Percentiles rank a stretch among this genome's conserved stretches.
Evolutionary conservation across 805 yeast species (phyloP).

Genomic region (Saccharomycodes ludwigii): DNA sequence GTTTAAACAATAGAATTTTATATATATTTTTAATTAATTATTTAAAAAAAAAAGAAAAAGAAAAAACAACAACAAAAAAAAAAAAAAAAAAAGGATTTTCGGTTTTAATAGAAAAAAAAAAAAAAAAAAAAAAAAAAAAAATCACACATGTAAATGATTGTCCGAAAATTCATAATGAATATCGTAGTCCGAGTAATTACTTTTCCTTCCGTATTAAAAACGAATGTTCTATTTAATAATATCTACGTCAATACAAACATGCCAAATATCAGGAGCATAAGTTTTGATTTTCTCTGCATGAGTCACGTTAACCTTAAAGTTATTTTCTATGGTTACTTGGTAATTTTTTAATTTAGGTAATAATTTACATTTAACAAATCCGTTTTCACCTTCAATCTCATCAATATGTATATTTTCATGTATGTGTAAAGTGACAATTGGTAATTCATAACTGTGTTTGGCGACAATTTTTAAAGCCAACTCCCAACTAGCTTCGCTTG

Average conservation of each 20-base stretch:
- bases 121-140: too few relatives aligned
- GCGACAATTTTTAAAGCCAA: constrained; percentile 24
- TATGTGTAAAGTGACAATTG: constrained; percentile 36
- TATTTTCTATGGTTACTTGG: too few relatives aligned
- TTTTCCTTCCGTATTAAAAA: neutral
- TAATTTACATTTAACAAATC: constrained; percentile 5
- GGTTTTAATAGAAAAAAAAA: too few relatives aligned
- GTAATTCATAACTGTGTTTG: constrained; percentile 3
- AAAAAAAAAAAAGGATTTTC: too few relatives aligned
- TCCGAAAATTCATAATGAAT: too few relatives aligned
- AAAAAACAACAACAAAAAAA: too few relatives aligned
- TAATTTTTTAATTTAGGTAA: neutral
- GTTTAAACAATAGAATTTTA: too few relatives aligned
- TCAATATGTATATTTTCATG: constrained; percentile 58
- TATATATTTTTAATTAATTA: too few relatives aligned
- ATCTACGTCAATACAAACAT: constrained; percentile 42
- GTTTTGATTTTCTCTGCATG: constrained; percentile 63
- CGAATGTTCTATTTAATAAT: constrained; percentile 3
- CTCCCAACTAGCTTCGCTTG: constrained; percentile 52
- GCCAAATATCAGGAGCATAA: constrained; percentile 83
- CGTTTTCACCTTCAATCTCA: constrained; percentile 24
- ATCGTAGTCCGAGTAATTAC: too few relatives aligned
- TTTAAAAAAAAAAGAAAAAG: too few relatives aligned
- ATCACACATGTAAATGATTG: too few relatives aligned
- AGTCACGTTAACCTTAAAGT: constrained; percentile 2